Percentiles rank a stretch among this genome's conserved stretches.
These are phyloP conservation scores for Croton setiger DNA, from an alignment of 441 rosid species.

Conservation along the genomic window DNA sequence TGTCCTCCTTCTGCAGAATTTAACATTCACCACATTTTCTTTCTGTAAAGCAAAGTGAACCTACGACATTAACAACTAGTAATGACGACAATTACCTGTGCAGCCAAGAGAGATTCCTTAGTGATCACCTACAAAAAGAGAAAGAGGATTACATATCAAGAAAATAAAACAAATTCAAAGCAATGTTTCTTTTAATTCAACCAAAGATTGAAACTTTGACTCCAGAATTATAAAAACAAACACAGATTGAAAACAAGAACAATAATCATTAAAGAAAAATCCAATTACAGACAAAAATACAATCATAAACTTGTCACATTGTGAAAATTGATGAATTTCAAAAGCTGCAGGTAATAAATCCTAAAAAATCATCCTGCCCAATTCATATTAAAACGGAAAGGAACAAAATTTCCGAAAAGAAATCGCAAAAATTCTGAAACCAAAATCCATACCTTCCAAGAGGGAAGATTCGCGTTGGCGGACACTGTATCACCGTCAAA, in stretches of 20 bases:
- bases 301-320: not conserved
- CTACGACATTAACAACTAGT: not conserved
- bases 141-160: too few relatives aligned
- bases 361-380: not conserved
- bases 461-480: not conserved
- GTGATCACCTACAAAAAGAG: constrained; percentile 67
- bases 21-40: too few relatives aligned
- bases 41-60: not conserved
- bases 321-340: not conserved
- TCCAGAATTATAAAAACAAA: too few relatives aligned
- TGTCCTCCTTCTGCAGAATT: constrained; percentile 47
- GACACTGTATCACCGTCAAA: constrained; percentile 11
- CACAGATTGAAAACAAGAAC: not conserved
- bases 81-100: constrained; percentile 44
- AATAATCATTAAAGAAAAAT: not conserved
- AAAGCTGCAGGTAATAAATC: not conserved
- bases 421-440: not conserved
- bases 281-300: not conserved
- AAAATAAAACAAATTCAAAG: not conserved
- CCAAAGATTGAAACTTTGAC: too few relatives aligned
- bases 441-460: constrained; percentile 20
- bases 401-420: not conserved
- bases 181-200: too few relatives aligned
- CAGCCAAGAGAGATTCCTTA: constrained; percentile 57
- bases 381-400: too few relatives aligned